These are phyloP conservation scores for Rhizoctonia solani DNA, from an alignment of 1,284 basidiomycete genomes.

Conservation along the genomic window DNA sequence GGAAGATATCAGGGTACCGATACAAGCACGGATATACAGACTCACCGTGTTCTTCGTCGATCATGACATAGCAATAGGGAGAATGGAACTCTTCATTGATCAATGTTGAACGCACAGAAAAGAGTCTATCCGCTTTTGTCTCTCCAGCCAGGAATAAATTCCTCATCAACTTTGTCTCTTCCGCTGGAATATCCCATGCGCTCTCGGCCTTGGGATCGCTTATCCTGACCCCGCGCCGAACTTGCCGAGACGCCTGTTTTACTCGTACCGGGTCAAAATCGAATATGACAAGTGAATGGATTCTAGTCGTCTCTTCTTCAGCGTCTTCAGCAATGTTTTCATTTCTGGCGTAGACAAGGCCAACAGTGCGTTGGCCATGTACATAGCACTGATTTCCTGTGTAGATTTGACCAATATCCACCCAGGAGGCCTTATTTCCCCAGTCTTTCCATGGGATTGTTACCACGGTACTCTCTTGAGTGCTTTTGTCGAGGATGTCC, in stretches of 20 bases:
- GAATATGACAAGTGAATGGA: background rate
- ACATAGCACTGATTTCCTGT: slow-evolving; percentile 12
- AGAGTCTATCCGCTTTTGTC: background rate
- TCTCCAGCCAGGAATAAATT: background rate
- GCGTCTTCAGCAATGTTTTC: background rate
- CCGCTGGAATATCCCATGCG: too few relatives aligned
- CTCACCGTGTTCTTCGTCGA: slow-evolving; percentile 28
- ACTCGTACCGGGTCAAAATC: slow-evolving; percentile 16
- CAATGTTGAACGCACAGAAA: background rate
- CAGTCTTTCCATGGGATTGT: slow-evolving; percentile 8
- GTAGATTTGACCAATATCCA: background rate
- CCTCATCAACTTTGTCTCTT: background rate
- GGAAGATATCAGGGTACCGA: too few relatives aligned
- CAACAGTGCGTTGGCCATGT: slow-evolving; percentile 10
- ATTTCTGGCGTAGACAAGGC: background rate
- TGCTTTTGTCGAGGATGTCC: background rate
- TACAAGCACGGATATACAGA: background rate
- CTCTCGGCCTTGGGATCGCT: background rate
- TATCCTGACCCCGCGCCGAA: background rate
- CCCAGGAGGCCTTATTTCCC: slow-evolving; percentile 13
- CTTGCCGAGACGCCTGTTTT: background rate
- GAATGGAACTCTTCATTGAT: background rate
- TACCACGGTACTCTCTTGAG: background rate
- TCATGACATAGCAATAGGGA: background rate
- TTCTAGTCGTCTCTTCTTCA: background rate